Percentiles rank a stretch among this genome's conserved stretches.
Conservation (phyloP, 192 early-diverging fungal genomes). For the Chytriomyces confervae region DNA sequence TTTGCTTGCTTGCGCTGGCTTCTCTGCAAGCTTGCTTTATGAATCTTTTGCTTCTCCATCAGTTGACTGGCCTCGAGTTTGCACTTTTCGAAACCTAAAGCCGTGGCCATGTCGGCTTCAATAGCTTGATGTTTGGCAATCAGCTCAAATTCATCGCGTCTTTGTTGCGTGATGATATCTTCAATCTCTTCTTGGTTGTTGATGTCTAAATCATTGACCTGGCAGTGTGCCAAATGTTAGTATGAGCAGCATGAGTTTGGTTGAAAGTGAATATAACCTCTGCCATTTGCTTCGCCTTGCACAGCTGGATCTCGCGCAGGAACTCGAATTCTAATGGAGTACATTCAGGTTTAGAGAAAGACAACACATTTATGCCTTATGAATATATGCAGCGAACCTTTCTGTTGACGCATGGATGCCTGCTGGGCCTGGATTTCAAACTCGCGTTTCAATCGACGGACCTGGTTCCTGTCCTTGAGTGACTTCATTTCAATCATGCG, state of each 20-base stretch:
- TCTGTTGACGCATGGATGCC: constrained; percentile 20
- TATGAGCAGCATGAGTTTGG: not conserved
- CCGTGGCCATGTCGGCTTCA: not conserved
- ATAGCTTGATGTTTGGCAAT: constrained; percentile 3
- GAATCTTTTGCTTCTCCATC: constrained; percentile 20
- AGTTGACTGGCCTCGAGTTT: constrained; percentile 20
- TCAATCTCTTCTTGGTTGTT: constrained; percentile 17
- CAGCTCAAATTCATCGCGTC: constrained; percentile 26
- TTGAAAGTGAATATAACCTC: not conserved
- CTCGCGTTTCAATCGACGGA: constrained; percentile 20
- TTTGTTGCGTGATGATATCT: not conserved
- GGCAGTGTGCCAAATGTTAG: not conserved
- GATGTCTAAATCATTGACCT: constrained; percentile 28
- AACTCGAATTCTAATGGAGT: constrained; percentile 20
- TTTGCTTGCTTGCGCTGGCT: constrained; percentile 24
- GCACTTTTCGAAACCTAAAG: not conserved
- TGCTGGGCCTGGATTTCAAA: constrained; percentile 20
- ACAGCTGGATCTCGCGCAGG: constrained; percentile 22
- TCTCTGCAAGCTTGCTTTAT: not conserved
- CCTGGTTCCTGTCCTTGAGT: constrained; percentile 13
- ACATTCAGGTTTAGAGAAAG: no score
- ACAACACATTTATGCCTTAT: not conserved
- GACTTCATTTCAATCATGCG: constrained; percentile 9
- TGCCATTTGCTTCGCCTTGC: constrained; percentile 12
- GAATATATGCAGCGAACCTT: not conserved